Evolutionary conservation across 768 basidiomycete species (phyloP), one percentile per base, ranked within the genome.

Genomic region (Suillus spraguei): DNA sequence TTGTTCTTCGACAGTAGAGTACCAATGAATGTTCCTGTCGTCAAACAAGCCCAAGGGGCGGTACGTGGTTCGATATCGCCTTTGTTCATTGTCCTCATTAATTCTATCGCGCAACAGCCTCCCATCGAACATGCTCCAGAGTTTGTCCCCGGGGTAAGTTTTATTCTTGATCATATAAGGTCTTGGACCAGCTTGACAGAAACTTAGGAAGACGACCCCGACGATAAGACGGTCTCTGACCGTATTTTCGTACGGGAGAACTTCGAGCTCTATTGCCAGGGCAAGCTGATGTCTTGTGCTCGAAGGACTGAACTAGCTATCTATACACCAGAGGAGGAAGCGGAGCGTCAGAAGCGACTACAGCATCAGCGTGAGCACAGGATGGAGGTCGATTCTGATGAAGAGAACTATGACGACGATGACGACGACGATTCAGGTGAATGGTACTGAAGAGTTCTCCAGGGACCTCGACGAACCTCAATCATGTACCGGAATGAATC

Each of bases 211-310:
- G 5, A 59, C 8, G 69, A 69, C 0, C 61, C 70, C 13, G 68
- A 72, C 9, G 69, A 74, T 0, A 73, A 74, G 58, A 63, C 9
- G 0, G 65, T 71, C 4, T 35, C 71, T 3, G 46, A 60, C 5
- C 67, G 69, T 16, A 42, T 76, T 28, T 72, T 68, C 20, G 63
- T 67, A 10, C 33, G 44, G 10, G 63, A 70, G 9, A 69, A 68
- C 35, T 76, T 76, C 46, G 61, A 60, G 59, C 66, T 65, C 13
- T 76, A 70, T 36, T 69, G 69, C 53, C 46, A 70, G 39, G 68
- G 72, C 60, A 68, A 67, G 38, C 14, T 75, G 20, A 64, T 60
- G 9, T 74, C 73, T 8, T 58, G 53, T 20, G 44, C 70, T 20
- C 66, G 69, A 42, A 69, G 64, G 61, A 68, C 61, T 5, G 65